Percentiles rank a stretch among this genome's conserved stretches.
phyloP scores from a whole-genome alignment of 441 rosid genomes.

The Sinapis alba region DNA sequence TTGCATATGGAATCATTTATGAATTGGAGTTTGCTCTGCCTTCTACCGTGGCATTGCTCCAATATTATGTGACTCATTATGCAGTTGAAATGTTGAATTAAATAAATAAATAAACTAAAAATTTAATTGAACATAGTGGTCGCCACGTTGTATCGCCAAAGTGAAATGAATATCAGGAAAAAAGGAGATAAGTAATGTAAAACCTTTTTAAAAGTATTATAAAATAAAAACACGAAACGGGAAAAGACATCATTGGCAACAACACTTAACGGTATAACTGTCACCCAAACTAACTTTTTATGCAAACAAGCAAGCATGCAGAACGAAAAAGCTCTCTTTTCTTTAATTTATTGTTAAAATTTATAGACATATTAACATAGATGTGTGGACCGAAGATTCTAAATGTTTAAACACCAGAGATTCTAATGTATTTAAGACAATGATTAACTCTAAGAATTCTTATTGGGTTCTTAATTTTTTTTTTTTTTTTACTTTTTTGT shows the following conservation, averaged over 20 bases:
- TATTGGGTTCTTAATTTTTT: too few species aligned
- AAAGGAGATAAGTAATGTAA: conserved; percentile 16
- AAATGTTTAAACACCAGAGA: conserved; percentile 8
- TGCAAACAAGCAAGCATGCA: conserved; percentile 39
- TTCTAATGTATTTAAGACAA: not conserved
- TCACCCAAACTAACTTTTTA: conserved; percentile 37
- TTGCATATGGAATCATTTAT: not conserved
- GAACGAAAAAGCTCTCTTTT: conserved; percentile 21
- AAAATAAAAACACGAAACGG: conserved; percentile 4
- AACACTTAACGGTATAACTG: conserved; percentile 38
- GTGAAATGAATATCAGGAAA: not conserved
- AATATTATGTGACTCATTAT: not conserved
- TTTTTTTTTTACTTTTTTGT: too few species aligned
- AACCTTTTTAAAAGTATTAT: not conserved
- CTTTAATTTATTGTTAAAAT: conserved; percentile 1
- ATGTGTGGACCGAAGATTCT: conserved; percentile 16
- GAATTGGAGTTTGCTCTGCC: not conserved
- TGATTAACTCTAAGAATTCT: too few species aligned
- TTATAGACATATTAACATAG: not conserved
- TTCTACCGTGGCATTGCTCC: not conserved
- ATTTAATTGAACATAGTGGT: conserved; percentile 26
- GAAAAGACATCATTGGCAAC: conserved; percentile 29
- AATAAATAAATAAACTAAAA: not conserved
- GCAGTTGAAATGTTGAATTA: not conserved
- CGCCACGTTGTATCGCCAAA: conserved; percentile 36